These are phyloP conservation scores for Aaosphaeria arxii DNA, from an alignment of 2,329 filamentous ascomycete species.

Conservation along the genomic window DNA sequence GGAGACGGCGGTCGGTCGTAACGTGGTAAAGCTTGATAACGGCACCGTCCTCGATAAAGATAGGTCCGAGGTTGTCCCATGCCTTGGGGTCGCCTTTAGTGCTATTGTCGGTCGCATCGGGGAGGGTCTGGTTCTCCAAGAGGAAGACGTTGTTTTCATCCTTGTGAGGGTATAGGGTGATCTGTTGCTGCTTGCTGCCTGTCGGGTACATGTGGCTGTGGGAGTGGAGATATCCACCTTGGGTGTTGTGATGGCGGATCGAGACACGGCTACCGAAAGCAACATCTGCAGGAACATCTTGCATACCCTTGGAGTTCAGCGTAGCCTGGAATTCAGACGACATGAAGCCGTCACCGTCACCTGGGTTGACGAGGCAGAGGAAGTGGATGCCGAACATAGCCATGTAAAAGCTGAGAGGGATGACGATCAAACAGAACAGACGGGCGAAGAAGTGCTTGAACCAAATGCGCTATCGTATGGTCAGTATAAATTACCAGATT, in stretches of 20 bases:
- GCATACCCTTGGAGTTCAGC: conserved; percentile 94
- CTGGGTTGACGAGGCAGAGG: conserved; percentile 85
- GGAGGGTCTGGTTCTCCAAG: conserved; percentile 94
- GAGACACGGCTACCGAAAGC: conserved; percentile 81
- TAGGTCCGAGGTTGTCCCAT: conserved; percentile 73
- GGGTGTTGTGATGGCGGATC: conserved; percentile 92
- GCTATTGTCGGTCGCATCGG: conserved; percentile 53
- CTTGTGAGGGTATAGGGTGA: conserved; percentile 98
- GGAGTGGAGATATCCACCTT: conserved; percentile 96
- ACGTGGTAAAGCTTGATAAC: conserved; percentile 81
- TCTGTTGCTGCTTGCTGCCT: conserved; percentile 97
- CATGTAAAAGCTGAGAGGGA: conserved; percentile 89
- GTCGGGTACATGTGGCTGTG: conserved; percentile 97
- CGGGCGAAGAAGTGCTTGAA: conserved; percentile 93
- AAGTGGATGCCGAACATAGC: conserved; percentile 98
- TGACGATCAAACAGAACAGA: conserved; percentile 84
- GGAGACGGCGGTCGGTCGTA: conserved; percentile 81
- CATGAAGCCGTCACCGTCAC: conserved; percentile 99
- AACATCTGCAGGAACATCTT: conserved; percentile 89
- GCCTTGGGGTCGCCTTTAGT: conserved; percentile 73
- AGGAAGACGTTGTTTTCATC: conserved; percentile 97
- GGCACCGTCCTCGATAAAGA: conserved; percentile 74
- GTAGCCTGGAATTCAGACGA: conserved; percentile 98
- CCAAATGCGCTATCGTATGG: conserved; percentile 62
- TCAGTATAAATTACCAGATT: not conserved